Conservation (phyloP, 306 rosid species). For the Vigna mungo region DNA sequence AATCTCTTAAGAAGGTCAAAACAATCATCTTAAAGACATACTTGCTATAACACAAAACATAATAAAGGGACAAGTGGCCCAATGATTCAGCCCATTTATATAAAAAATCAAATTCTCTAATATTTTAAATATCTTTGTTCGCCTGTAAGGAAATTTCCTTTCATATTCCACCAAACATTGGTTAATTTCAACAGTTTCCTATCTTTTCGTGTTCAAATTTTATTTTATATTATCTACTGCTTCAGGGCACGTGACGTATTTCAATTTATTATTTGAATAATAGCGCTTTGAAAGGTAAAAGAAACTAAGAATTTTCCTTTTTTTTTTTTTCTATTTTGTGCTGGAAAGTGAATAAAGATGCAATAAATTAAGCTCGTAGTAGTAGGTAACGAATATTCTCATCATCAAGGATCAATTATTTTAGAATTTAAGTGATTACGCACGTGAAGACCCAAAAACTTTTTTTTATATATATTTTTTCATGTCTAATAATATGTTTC, state of each 20-base stretch:
- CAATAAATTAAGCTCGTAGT: background rate
- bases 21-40: conserved; percentile 38
- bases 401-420: conserved; percentile 7
- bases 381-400: background rate
- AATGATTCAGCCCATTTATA: conserved; percentile 32
- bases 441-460: background rate
- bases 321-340: background rate
- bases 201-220: no score
- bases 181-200: no score
- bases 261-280: no score
- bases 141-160: conserved; percentile 21
- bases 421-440: background rate
- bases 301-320: background rate
- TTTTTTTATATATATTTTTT: background rate
- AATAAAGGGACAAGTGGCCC: conserved; percentile 43
- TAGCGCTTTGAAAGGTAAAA: conserved; percentile 6
- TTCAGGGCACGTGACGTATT: background rate
- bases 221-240: background rate
- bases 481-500: no score
- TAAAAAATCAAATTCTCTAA: background rate
- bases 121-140: conserved; percentile 7
- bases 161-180: background rate
- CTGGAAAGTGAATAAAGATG: conserved; percentile 12
- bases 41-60: background rate
- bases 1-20: conserved; percentile 4